Conservation (phyloP, 768 basidiomycete genomes). For the Asterophora parasitica region DNA sequence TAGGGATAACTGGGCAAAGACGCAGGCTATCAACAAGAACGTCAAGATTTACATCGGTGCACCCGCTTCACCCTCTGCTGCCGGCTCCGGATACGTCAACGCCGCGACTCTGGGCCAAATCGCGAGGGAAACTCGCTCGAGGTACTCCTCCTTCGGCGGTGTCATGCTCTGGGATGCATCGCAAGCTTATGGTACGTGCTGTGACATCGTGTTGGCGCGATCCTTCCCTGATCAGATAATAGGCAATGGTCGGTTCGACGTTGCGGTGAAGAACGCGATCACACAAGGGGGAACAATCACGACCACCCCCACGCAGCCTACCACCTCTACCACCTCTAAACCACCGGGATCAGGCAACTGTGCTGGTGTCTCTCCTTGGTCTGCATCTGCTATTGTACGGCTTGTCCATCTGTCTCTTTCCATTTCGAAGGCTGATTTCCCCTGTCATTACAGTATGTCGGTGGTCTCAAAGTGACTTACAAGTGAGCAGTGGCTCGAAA, state of each 20-base stretch:
- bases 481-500: not conserved
- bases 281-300: slow-evolving; percentile 14
- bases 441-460: not conserved
- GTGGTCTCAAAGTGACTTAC: not conserved
- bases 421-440: not conserved
- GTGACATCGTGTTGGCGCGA: not conserved
- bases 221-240: not conserved
- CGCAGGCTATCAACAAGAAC: slow-evolving; percentile 41
- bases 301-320: slow-evolving; percentile 10
- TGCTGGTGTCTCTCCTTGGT: not conserved
- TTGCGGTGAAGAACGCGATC: slow-evolving; percentile 36
- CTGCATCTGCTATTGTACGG: not conserved
- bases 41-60: slow-evolving; percentile 56
- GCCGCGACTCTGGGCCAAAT: slow-evolving; percentile 36
- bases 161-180: slow-evolving; percentile 40
- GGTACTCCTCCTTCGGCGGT: slow-evolving; percentile 53
- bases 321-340: slow-evolving; percentile 9
- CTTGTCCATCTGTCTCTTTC: too few species aligned
- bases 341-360: not conserved
- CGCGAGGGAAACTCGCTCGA: slow-evolving; percentile 32
- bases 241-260: slow-evolving; percentile 37
- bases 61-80: slow-evolving; percentile 44
- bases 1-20: slow-evolving; percentile 56
- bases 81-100: slow-evolving; percentile 47
- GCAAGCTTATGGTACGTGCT: slow-evolving; percentile 30